Evolutionary conservation across 2,329 filamentous ascomycete species (phyloP), one percentile per base, ranked within the genome.

Genomic region (Venturiaceae sp.): DNA sequence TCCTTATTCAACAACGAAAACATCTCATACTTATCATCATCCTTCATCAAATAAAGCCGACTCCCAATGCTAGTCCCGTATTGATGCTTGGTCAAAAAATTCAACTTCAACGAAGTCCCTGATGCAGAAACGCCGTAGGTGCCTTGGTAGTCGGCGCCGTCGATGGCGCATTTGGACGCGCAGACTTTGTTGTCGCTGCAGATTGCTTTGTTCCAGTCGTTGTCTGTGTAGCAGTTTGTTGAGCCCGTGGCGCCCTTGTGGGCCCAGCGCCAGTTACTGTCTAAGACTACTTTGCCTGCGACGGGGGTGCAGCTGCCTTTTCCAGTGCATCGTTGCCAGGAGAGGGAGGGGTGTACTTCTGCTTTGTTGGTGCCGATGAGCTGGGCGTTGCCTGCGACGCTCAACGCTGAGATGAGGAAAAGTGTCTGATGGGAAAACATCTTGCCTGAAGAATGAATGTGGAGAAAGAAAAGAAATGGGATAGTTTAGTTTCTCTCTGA

Each of bases 21-120:
- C 66, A 72, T 71, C 64, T 73, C 67, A 65, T 74, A 74, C 65
- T 72, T 72, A 64, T 61, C 67, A 60, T 72, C 70, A 58, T 59
- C 61, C 63, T 71, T 72, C 69, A 75, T 71, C 57, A 75, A 66
- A 65, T 74, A 75, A 61, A 70, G 71, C 61, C 73, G 72, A 41
- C 71, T 73, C 56, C 72, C 72, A 50, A 74, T 66, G 63, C 74
- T 74, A 62, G 64, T 71, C 28, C 67, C 71, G 68, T 74, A 75
- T 26, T 66, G 63, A 64, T 75, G 72, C 64, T 80, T 74, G 62
- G 80, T 83, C 62, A 83, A 80, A 64, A 84, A 83, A 68, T 78
- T 78, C 62, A 84, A 72, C 64, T 71, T 79, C 63, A 85, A 72
- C 60, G 76, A 70, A 66, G 75, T 75, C 64, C 76, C 77, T 65